phyloP scores from a whole-genome alignment of 2,329 filamentous ascomycete species.

The Cladobotryum mycophilum region DNA sequence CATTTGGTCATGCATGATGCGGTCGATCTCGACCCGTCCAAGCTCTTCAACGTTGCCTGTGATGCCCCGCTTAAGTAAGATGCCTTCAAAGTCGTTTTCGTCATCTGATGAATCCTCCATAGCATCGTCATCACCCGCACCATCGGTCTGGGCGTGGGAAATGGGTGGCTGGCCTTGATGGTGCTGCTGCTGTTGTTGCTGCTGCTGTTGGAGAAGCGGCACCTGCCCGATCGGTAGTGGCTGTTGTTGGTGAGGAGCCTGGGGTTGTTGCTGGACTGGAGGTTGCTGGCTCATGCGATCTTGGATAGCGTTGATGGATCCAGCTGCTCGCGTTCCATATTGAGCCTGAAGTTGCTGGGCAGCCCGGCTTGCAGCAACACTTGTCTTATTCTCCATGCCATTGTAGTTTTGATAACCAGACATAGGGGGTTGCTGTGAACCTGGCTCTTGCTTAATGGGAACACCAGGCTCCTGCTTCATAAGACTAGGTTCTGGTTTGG shows the following conservation, averaged over 20 bases:
- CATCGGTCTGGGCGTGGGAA: constrained; percentile 62
- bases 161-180: constrained; percentile 27
- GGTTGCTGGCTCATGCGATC: constrained; percentile 31
- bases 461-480: constrained; percentile 44
- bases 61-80: constrained; percentile 52
- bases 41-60: constrained; percentile 49
- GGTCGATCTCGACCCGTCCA: constrained; percentile 59
- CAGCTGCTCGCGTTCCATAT: constrained; percentile 58
- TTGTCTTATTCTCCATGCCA: constrained; percentile 28
- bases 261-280: constrained; percentile 19
- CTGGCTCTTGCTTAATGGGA: constrained; percentile 40
- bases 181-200: constrained; percentile 17
- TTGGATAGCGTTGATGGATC: constrained; percentile 59
- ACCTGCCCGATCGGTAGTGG: not conserved
- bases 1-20: constrained; percentile 62
- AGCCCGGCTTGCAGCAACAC: constrained; percentile 48
- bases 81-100: constrained; percentile 48
- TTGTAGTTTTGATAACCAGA: constrained; percentile 29
- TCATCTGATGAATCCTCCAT: constrained; percentile 29
- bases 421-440: constrained; percentile 25
- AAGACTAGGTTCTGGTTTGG: constrained; percentile 37
- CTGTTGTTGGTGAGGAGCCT: constrained; percentile 15
- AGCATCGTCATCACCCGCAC: constrained; percentile 47
- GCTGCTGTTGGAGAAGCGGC: constrained; percentile 21
- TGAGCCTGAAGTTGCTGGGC: constrained; percentile 50